Conservation (phyloP, 2,329 filamentous ascomycete genomes). For the Lasiodiplodia sp. region DNA sequence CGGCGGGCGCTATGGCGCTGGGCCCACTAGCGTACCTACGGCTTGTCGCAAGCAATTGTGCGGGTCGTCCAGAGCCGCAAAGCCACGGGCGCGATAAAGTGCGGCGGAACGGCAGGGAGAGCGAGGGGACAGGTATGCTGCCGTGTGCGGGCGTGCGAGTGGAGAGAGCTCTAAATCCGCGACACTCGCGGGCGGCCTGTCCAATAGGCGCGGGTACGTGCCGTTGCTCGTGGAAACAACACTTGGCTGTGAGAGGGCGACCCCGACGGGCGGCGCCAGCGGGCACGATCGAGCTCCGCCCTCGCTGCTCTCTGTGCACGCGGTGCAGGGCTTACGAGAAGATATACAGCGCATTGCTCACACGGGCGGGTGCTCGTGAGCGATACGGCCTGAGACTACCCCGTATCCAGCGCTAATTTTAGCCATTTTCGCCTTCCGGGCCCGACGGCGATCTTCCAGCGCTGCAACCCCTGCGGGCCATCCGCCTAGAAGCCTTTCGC, state of each 20-base stretch:
- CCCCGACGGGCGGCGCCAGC: background rate
- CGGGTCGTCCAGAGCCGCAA: constrained; percentile 15
- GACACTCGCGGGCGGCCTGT: constrained; percentile 21
- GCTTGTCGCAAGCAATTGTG: background rate
- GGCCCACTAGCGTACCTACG: background rate
- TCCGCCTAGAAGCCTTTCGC: constrained; percentile 14
- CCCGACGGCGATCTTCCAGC: constrained; percentile 25
- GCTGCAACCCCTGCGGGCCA: constrained; percentile 26
- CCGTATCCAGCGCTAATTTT: constrained; percentile 26
- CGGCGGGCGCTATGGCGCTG: background rate
- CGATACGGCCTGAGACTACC: constrained; percentile 24
- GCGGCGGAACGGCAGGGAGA: constrained; percentile 15
- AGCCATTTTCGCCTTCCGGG: constrained; percentile 28
- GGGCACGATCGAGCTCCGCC: constrained; percentile 1
- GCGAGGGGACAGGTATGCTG: background rate
- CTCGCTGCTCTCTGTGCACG: background rate
- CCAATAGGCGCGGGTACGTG: constrained; percentile 8
- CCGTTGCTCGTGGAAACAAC: constrained; percentile 26
- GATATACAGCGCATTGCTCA: background rate
- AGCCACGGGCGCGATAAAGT: constrained; percentile 19
- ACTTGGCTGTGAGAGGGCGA: constrained; percentile 20
- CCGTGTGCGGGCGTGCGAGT: constrained; percentile 1
- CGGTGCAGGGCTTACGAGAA: constrained; percentile 1
- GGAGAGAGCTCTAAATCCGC: constrained; percentile 11
- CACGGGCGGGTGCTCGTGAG: constrained; percentile 16